Evolutionary conservation across 768 basidiomycete genomes (phyloP).

Genomic region (Coprinopsis strossmayeri): DNA sequence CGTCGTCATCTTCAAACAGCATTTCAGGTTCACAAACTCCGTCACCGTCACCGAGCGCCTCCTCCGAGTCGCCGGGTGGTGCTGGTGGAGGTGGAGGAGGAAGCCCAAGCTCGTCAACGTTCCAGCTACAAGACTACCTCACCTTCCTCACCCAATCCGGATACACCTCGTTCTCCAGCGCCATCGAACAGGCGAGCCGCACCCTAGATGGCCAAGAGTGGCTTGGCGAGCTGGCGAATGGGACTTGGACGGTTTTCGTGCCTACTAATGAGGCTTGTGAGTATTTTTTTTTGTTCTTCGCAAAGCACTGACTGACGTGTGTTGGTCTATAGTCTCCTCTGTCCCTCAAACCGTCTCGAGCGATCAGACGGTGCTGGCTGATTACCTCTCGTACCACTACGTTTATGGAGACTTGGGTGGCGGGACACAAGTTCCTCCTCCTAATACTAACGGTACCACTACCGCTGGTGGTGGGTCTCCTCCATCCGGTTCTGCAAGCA

Average conservation of each 20-base stretch:
- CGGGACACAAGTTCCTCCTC: too few species aligned
- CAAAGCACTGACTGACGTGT: constrained; percentile 1
- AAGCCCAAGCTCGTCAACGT: neutral
- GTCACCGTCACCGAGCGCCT: neutral
- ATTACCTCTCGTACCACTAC: constrained; percentile 53
- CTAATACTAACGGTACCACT: too few species aligned
- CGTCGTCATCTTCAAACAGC: too few species aligned
- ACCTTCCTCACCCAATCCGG: constrained; percentile 27
- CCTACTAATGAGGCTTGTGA: constrained; percentile 50
- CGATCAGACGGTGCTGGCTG: constrained; percentile 28
- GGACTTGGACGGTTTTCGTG: constrained; percentile 48
- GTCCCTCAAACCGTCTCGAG: constrained; percentile 18
- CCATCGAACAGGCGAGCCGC: constrained; percentile 33
- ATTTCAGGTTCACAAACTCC: too few species aligned
- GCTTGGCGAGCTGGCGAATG: constrained; percentile 32
- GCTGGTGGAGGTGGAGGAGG: neutral
- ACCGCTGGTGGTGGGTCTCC: neutral
- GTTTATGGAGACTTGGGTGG: constrained; percentile 40
- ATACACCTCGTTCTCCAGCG: constrained; percentile 35
- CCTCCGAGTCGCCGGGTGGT: neutral
- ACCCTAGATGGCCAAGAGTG: constrained; percentile 36
- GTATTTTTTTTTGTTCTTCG: constrained; percentile 11
- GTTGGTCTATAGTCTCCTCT: constrained; percentile 23
- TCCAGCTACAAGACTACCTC: constrained; percentile 7
- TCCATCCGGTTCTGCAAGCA: neutral